These are phyloP conservation scores for Leccinum truebloodii DNA, from an alignment of 768 basidiomycete genomes.

Conservation along the genomic window DNA sequence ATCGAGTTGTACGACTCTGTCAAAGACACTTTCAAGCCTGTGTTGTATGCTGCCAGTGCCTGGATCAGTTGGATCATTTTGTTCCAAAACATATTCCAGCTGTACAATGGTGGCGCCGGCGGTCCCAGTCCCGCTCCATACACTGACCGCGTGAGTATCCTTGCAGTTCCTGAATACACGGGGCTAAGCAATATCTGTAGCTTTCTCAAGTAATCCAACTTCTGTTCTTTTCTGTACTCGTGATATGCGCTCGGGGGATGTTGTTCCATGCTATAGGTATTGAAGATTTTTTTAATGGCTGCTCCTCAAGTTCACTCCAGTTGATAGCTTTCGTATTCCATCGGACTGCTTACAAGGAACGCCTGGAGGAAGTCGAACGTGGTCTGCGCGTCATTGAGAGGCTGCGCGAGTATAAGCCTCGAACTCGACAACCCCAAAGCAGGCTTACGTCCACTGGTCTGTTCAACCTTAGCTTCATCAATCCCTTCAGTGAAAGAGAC, in stretches of 20 bases:
- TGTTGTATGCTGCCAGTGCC: slow-evolving; percentile 67
- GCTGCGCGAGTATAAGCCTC: slow-evolving; percentile 64
- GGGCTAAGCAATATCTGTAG: slow-evolving; percentile 31
- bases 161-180: neutral
- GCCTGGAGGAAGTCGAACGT: slow-evolving; percentile 55
- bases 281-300: neutral
- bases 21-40: slow-evolving; percentile 69
- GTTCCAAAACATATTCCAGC: slow-evolving; percentile 62
- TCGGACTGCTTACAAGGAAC: slow-evolving; percentile 73
- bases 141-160: slow-evolving; percentile 51
- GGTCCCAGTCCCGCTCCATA: slow-evolving; percentile 57
- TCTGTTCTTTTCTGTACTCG: slow-evolving; percentile 71
- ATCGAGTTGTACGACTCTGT: slow-evolving; percentile 71
- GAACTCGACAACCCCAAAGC: slow-evolving; percentile 30
- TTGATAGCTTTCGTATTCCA: slow-evolving; percentile 69
- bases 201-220: slow-evolving; percentile 68
- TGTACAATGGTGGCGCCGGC: slow-evolving; percentile 46
- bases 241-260: slow-evolving; percentile 65
- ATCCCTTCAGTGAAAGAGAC: slow-evolving; percentile 48
- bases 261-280: slow-evolving; percentile 64
- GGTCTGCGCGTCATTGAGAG: slow-evolving; percentile 63
- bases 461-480: slow-evolving; percentile 34
- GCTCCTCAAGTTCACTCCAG: neutral
- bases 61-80: slow-evolving; percentile 80
- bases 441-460: slow-evolving; percentile 35